Evolutionary conservation across 2,329 filamentous ascomycete genomes (phyloP).

Genomic region (Pyrenochaeta sp.): DNA sequence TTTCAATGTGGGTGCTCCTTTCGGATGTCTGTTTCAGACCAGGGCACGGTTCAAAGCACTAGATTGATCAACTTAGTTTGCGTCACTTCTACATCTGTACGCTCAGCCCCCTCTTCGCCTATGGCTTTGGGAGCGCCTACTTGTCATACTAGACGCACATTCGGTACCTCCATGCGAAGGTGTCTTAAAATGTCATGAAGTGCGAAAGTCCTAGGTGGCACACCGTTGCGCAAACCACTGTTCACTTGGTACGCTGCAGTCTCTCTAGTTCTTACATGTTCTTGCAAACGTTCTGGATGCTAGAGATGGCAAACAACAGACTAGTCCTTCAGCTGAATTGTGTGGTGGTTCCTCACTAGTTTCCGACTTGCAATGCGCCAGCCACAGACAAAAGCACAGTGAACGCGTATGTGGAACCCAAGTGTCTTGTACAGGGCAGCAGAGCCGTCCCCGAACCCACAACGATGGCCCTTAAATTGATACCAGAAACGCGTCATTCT

Average conservation of each 20-base stretch:
- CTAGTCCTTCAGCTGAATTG: background rate
- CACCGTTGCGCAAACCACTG: conserved; percentile 26
- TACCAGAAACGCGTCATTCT: too few relatives aligned
- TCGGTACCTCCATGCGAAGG: conserved; percentile 16
- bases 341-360: background rate
- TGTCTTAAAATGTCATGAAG: conserved; percentile 26
- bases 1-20: background rate
- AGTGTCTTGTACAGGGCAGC: too few relatives aligned
- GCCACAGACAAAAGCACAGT: background rate
- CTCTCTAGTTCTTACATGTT: background rate
- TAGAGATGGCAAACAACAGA: background rate
- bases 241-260: conserved; percentile 19
- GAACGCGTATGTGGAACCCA: too few relatives aligned
- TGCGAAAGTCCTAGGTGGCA: conserved; percentile 20
- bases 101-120: conserved; percentile 18
- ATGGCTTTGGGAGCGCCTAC: conserved; percentile 19
- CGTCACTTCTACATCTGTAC: conserved; percentile 20
- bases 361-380: background rate
- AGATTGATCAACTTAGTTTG: conserved; percentile 11
- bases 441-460: too few relatives aligned
- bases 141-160: conserved; percentile 14
- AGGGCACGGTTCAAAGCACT: conserved; percentile 4
- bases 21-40: conserved; percentile 17
- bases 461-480: too few relatives aligned
- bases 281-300: background rate